Evolutionary conservation across 805 yeast genomes (phyloP).

Genomic region (Ogataea paraovalis): DNA sequence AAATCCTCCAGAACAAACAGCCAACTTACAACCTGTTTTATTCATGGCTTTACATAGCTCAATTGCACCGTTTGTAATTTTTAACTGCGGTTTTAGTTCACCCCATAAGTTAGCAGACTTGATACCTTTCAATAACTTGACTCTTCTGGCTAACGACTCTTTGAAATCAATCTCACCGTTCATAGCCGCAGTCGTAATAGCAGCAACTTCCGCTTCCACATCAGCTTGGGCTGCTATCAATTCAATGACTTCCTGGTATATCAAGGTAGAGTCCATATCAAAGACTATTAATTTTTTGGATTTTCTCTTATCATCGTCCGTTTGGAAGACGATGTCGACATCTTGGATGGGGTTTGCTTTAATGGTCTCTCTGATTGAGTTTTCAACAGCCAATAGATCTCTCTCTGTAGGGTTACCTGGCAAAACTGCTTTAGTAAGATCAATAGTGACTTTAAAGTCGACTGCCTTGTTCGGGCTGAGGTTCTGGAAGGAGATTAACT

Average conservation of each 20-base stretch:
- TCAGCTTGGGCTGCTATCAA: constrained; percentile 91
- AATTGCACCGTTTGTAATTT: constrained; percentile 80
- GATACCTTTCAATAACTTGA: constrained; percentile 76
- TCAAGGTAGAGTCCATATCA: constrained; percentile 97
- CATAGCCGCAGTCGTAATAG: constrained; percentile 92
- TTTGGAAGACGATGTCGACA: constrained; percentile 44
- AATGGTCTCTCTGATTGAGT: constrained; percentile 11
- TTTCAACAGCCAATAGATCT: constrained; percentile 14
- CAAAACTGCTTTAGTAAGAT: constrained; percentile 11
- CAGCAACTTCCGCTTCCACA: constrained; percentile 83
- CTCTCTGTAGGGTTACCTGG: constrained; percentile 5
- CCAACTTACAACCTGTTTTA: constrained; percentile 60
- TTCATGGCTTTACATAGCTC: constrained; percentile 65
- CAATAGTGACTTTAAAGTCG: constrained; percentile 32
- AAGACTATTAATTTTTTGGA: constrained; percentile 67
- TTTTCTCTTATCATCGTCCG: constrained; percentile 28
- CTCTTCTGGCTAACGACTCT: constrained; percentile 74
- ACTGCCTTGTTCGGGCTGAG: constrained; percentile 36
- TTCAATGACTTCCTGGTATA: constrained; percentile 95
- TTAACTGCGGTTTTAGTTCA: constrained; percentile 63
- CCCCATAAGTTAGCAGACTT: constrained; percentile 71
- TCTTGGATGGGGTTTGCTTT: constrained; percentile 24
- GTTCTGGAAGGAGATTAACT: constrained; percentile 24
- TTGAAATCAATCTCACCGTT: constrained; percentile 92
- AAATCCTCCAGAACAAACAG: constrained; percentile 94